phyloP scores from a whole-genome alignment of 805 yeast species.

The Blastobotrys attinorum region DNA sequence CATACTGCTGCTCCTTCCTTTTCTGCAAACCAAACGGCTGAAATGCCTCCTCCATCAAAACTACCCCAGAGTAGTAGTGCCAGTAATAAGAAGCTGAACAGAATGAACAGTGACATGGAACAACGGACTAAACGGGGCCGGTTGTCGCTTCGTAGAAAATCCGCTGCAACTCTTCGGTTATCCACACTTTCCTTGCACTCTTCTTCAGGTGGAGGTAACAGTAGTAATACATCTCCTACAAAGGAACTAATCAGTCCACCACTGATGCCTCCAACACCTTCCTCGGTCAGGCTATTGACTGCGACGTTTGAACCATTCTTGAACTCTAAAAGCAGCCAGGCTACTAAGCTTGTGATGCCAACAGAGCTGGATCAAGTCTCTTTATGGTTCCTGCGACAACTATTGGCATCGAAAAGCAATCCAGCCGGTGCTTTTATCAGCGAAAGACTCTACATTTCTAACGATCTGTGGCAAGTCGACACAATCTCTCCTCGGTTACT shows the following conservation, averaged over 20 bases:
- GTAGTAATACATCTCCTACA: neutral
- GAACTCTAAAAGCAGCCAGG: neutral
- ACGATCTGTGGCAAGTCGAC: slow-evolving; percentile 9
- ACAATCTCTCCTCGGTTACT: slow-evolving; percentile 4
- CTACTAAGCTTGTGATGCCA: neutral
- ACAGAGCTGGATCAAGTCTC: slow-evolving; percentile 3
- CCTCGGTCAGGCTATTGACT: neutral
- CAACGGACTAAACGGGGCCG: slow-evolving; percentile 8
- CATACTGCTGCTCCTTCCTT: neutral
- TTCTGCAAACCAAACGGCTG: neutral
- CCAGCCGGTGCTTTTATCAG: slow-evolving; percentile 9
- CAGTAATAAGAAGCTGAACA: slow-evolving; percentile 1
- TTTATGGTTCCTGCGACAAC: slow-evolving; percentile 12
- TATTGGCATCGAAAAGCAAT: slow-evolving; percentile 5
- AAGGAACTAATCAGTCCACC: neutral
- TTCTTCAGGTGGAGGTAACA: neutral
- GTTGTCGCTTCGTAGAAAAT: slow-evolving; percentile 9
- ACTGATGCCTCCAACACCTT: slow-evolving; percentile 4
- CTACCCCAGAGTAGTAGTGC: neutral
- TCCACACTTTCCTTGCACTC: neutral
- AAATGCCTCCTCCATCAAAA: neutral
- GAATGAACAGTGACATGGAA: slow-evolving; percentile 11
- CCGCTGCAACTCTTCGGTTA: slow-evolving; percentile 8
- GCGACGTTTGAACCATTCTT: slow-evolving; percentile 3
- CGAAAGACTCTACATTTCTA: slow-evolving; percentile 5